Evolutionary conservation across 2,329 filamentous ascomycete genomes (phyloP), one percentile per base, ranked within the genome.

Genomic region (Emergomyces orientalis): DNA sequence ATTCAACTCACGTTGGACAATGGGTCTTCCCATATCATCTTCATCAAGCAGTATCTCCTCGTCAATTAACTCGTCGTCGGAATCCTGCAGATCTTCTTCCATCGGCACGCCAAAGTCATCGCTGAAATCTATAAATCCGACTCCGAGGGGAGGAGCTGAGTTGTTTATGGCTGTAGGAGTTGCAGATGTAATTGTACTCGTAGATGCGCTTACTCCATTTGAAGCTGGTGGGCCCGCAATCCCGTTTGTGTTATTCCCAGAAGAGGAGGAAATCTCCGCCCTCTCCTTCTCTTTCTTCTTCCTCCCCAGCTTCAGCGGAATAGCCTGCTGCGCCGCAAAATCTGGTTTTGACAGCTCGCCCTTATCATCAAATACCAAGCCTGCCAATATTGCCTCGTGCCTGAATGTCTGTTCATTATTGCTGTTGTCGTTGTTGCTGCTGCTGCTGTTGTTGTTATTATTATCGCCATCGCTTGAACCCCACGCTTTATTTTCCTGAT

Each of bases 41-140:
- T 92, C 91, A 2, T 88, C 90, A 69, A 99, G 80, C 39, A 99
- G 80, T 11, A 86, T 87, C 71, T 97, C 88, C 75, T 97, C 94
- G 72, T 97, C 91, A 68, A 99, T 94, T 61, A 96, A 77, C 62
- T 95, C 92, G 67, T 95, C 91, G 69, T 91, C 88, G 55, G 83
- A 83, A 62, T 83, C 79, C 52, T 81, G 81, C 65, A 84, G 83
- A 61, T 81, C 81, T 62, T 69, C 54, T 41, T 74, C 78, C 63
- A 78, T 83, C 71, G 71, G 78, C 64, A 78, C 76, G 65, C 80
- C 81, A 63, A 87, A 80, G 67, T 90, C 86, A 67, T 88, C 84
- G 67, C 81, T 82, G 65, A 87, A 83, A 70, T 88, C 86, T 45
- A 89, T 83, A 67, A 88, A 88, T 41, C 86, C 87, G 14, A 90